Evolutionary conservation across 192 early-diverging fungal species (phyloP), one percentile per base, ranked within the genome.

Genomic region (Coemansia sp.): DNA sequence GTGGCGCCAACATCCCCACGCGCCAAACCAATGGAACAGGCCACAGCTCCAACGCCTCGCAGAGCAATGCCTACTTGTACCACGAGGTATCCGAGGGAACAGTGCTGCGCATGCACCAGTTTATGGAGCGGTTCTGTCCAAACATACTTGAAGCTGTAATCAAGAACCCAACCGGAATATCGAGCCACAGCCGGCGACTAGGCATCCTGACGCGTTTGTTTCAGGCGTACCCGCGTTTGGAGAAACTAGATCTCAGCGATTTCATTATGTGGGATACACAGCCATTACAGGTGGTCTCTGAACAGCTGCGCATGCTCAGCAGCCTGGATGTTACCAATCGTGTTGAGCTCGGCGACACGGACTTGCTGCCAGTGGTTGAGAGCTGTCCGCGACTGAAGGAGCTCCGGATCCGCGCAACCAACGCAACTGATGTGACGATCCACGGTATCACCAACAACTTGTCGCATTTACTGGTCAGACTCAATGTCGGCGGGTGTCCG

Each of bases 201-300:
- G 74, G 72, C 5, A 78, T 84, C 19, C 64, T 84, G 14, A 55
- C 34, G 34, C 74, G 82, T 19, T 63, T 84, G 10, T 84, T 84
- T 61, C 70, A 74, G 42, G 69, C 75, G 32, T 84, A 84, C 55
- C 82, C 82, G 41, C 73, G 82, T 15, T 63, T 84, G 41, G 82
- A 84, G 59, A 69, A 73, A 29, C 66, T 84, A 46, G 69, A 80
- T 27, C 72, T 84, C 25, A 80, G 82, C 77, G 77, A 84, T 45
- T 84, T 84, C 74, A 84, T 84, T 36, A 84, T 84, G 82, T 84
- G 82, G 82, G 82, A 84, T 44, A 66, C 82, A 44, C 76, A 84
- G 66, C 77, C 82, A 12, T 55, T 84, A 29, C 77, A 74, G 39
- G 34, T 76, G 8, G 77, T 69, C 48, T 63, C 82, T 11, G 82